Evolutionary conservation across 148 eudicot genomes (phyloP), one percentile per base, ranked within the genome.

Genomic region (Camellia lanceoleosa): DNA sequence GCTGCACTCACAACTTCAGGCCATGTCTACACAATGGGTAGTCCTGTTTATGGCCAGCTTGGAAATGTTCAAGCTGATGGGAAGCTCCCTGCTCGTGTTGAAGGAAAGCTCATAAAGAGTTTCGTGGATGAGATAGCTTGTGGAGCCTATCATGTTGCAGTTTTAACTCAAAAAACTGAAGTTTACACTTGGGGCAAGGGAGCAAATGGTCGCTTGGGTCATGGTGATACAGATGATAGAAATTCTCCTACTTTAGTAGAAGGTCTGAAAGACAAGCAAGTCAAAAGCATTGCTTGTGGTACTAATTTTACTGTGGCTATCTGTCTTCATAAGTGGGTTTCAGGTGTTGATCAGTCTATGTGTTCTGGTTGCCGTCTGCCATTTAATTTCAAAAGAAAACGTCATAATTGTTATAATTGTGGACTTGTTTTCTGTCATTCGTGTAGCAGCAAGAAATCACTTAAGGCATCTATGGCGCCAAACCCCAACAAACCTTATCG

Each of bases 111-210:
- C 23, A 74, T 72, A 38, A 95, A 88, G 85, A 87, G 87, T 84
- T 93, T 92, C 71, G 97, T 93, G 73, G 97, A 95, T 88, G 99
- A 95, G 88, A 90, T 95, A 84, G 89, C 99, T 80, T 95, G 97
- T 87, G 99, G 99, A 83, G 94, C 97, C 80, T 90, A 89, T 82
- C 99, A 95, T 81, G 91, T 95, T 87, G 97, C 97, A 58, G 97
- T 87, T 41, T 88, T 93, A 82, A 95, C 97, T 76, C 93, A 97
- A 72, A 89, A 91, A 86, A 93, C 94, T 61, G 97, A 95, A 89
- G 99, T 95, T 74, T 95, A 90, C 70, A 95, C 97, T 56, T 95
- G 99, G 99, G 99, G 99, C 7, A 95, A 95, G 82, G 97, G 97
- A 65, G 93, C 94, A 56, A 93, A 93, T 85, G 99, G 99, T 52